A percentile compares a stretch with the other conserved stretches of the same genome.
These are phyloP conservation scores for Dryas integrifolia DNA, from an alignment of 331 rosid genomes.

Conservation along the genomic window DNA sequence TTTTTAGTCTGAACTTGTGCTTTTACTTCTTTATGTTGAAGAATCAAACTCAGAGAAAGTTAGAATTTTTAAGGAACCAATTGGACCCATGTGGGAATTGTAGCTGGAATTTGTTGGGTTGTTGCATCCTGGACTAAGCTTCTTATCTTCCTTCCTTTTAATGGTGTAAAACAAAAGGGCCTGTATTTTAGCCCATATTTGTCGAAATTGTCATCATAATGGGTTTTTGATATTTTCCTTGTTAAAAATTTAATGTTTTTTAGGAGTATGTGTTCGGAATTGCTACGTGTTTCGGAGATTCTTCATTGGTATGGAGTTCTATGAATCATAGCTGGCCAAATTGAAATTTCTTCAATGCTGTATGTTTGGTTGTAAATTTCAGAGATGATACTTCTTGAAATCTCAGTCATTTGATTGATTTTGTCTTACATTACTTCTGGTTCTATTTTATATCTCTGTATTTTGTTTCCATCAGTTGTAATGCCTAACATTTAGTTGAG, in stretches of 20 bases:
- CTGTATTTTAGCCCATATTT: conserved; percentile 17
- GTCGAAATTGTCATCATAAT: not conserved
- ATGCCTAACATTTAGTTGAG: not conserved
- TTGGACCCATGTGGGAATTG: not conserved
- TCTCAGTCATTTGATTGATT: conserved; percentile 13
- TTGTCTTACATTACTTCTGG: not conserved
- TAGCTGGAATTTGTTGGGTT: conserved; percentile 14
- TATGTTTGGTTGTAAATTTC: not conserved
- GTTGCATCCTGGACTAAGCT: conserved; percentile 19
- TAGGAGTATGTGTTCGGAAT: not conserved
- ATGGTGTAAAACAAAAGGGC: conserved; percentile 4
- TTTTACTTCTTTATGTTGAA: conserved; percentile 2
- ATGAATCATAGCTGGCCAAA: not conserved
- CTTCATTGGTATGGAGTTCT: not conserved
- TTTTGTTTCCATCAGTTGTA: conserved; percentile 5
- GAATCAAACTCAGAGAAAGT: not conserved
- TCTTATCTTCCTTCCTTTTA: not conserved
- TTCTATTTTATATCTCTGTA: not conserved
- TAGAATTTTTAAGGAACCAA: conserved; percentile 4
- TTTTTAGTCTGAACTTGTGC: conserved; percentile 11
- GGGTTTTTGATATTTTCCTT: not conserved
- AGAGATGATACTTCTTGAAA: not conserved
- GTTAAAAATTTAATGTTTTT: not conserved
- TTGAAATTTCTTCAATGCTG: not conserved
- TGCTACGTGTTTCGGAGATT: not conserved